Conservation (phyloP, 2,329 filamentous ascomycete species). For the Epichloe uncinata region DNA sequence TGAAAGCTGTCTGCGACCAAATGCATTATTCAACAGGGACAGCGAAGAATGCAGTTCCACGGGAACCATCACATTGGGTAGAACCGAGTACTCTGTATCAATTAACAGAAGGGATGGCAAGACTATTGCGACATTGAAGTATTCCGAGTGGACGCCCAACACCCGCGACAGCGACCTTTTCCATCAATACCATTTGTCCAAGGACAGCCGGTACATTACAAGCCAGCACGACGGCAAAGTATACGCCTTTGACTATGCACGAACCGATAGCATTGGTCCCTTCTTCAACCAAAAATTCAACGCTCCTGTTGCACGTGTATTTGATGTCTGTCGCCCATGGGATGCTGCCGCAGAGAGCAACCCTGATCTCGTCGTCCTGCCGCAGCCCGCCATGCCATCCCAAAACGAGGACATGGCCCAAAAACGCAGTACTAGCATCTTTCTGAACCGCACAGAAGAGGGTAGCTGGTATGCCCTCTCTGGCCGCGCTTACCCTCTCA, state of each 20-base stretch:
- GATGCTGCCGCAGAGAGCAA: conserved; percentile 50
- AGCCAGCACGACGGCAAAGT: conserved; percentile 75
- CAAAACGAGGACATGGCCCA: conserved; percentile 35
- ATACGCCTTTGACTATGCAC: conserved; percentile 62
- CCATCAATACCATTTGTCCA: conserved; percentile 63
- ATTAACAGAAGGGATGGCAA: conserved; percentile 66
- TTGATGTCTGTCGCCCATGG: conserved; percentile 69
- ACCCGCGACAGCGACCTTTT: conserved; percentile 80
- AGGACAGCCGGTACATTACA: conserved; percentile 83
- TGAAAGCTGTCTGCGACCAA: conserved; percentile 61
- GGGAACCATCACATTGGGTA: conserved; percentile 70
- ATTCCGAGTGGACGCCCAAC: conserved; percentile 91
- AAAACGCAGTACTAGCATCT: conserved; percentile 53
- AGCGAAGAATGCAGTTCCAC: conserved; percentile 65
- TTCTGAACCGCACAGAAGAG: conserved; percentile 73
- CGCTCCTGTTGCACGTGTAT: conserved; percentile 74
- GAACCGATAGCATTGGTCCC: conserved; percentile 34
- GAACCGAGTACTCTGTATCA: conserved; percentile 78
- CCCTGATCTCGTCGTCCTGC: conserved; percentile 68
- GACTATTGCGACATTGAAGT: conserved; percentile 77
- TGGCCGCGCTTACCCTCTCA: conserved; percentile 70
- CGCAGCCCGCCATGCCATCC: conserved; percentile 61
- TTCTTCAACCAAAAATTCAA: conserved; percentile 57
- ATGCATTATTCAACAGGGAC: conserved; percentile 51
- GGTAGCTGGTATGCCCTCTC: conserved; percentile 94